Conservation (phyloP, 2,329 filamentous ascomycete species). For the Plectosphaerella plurivora region DNA sequence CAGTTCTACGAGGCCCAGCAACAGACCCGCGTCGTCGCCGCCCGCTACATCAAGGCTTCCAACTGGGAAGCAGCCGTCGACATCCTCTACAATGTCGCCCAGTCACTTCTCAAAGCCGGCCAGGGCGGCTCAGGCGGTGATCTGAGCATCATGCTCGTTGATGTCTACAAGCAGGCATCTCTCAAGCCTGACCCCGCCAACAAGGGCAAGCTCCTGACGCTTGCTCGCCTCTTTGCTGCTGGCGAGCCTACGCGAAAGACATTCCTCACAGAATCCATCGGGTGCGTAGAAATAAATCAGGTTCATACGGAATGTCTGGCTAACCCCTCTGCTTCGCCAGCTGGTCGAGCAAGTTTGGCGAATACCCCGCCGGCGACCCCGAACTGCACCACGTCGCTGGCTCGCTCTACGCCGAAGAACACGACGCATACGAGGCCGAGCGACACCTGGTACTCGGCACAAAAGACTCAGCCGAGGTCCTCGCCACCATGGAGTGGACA, state of each 20-base stretch:
- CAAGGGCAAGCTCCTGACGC: conserved; percentile 71
- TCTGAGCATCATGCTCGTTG: conserved; percentile 78
- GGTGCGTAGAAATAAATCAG: conserved; percentile 38
- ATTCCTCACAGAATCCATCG: conserved; percentile 81
- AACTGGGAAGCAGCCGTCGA: conserved; percentile 86
- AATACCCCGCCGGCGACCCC: conserved; percentile 86
- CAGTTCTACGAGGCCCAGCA: conserved; percentile 98
- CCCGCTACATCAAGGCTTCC: conserved; percentile 83
- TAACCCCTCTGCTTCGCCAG: conserved; percentile 26
- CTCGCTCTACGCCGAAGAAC: conserved; percentile 84
- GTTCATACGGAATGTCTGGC: neutral
- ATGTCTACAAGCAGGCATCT: conserved; percentile 85
- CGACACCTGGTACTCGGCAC: conserved; percentile 85
- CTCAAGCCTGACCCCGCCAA: conserved; percentile 69
- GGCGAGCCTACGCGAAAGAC: conserved; percentile 91
- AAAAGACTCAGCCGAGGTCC: conserved; percentile 75
- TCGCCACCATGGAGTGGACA: conserved; percentile 80
- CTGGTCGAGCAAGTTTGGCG: conserved; percentile 83
- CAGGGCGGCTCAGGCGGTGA: conserved; percentile 93
- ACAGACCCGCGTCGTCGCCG: conserved; percentile 91
- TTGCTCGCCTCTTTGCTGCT: conserved; percentile 74
- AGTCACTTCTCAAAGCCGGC: conserved; percentile 82
- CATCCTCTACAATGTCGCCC: conserved; percentile 78
- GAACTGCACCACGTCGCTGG: conserved; percentile 93
- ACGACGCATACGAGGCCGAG: conserved; percentile 91